Conservation (phyloP, 2,329 filamentous ascomycete species). For the Apiospora aurea region DNA sequence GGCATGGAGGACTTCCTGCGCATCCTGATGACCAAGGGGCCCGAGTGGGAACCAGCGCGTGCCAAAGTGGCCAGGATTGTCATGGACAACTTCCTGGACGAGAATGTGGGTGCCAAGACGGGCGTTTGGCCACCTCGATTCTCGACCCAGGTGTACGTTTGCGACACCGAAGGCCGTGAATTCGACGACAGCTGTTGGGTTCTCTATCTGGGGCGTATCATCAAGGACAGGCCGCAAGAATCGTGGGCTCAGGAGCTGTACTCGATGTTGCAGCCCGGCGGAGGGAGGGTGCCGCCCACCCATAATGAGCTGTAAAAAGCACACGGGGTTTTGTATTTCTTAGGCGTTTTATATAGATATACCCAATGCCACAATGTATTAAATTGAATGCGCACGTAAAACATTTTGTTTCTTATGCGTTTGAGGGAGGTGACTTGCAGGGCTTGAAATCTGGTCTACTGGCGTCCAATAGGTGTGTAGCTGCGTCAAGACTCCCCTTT, state of each 20-base stretch:
- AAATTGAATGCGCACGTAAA: not conserved
- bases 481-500: not conserved
- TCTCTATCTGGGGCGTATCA: constrained; percentile 54
- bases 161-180: constrained; percentile 40
- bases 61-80: constrained; percentile 65
- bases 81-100: constrained; percentile 72
- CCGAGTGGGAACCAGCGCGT: constrained; percentile 58
- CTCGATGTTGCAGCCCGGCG: constrained; percentile 33
- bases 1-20: constrained; percentile 63
- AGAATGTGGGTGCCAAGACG: constrained; percentile 64
- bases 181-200: constrained; percentile 65
- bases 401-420: not conserved
- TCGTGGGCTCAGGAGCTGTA: constrained; percentile 51
- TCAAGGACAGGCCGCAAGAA: constrained; percentile 45
- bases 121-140: constrained; percentile 61
- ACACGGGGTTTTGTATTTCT: not conserved
- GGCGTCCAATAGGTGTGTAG: not conserved
- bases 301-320: constrained; percentile 21
- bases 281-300: not conserved
- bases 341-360: constrained; percentile 14
- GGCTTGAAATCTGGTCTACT: no score
- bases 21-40: constrained; percentile 56
- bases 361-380: constrained; percentile 1
- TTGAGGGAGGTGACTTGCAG: not conserved
- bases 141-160: constrained; percentile 45